Evolutionary conservation across 352 stramenopile species (phyloP), one percentile per base, ranked within the genome.

Genomic region (Phytophthora fragariaefolia): DNA sequence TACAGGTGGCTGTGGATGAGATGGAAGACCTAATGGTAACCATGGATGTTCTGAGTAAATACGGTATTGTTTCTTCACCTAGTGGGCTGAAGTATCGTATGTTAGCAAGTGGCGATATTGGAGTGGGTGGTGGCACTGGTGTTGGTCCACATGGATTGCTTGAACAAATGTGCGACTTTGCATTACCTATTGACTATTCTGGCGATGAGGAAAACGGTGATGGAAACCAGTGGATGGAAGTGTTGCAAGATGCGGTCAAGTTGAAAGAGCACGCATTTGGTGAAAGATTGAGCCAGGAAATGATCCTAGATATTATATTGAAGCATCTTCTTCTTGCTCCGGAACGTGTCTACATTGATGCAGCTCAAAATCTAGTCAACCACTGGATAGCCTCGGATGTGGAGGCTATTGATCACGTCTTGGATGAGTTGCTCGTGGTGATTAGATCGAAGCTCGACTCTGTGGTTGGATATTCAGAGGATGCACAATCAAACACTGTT

Each of bases 191-290:
- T 7, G 48, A 60, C 13, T 55, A 40, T 43, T 65, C n/a, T 7
- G 57, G 51, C 5, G 46, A 74, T 8, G 46, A 66, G 20, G 34
- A 60, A 15, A 63, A 49, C 13, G 42, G 13, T 1, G 51, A 60
- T 40, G 66, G 58, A 38, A 68, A 28, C 50, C 66, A 70, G 55
- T 93, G 85, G 85, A 72, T 82, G 15, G 73, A 76, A 30, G 69
- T 93, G 15, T 79, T 83, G 61, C 76, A 82, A 46, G 83, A 93
- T 54, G 82, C 76, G n/a, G 22, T 82, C 26, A 85, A 90, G 52
- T 58, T 93, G 20, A 90, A 93, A 70, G 81, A 82, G 7, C 85
- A 90, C 61, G 72, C 86, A 6, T 91, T 93, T 70, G 83, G 81
- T 2, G 83, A 89, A 24, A 72, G 76, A 17, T 34, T 91, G 1